A percentile compares a stretch with the other conserved stretches of the same genome.
Conservation (phyloP, 108 stramenopile species). For the Cyclotella cryptica region DNA sequence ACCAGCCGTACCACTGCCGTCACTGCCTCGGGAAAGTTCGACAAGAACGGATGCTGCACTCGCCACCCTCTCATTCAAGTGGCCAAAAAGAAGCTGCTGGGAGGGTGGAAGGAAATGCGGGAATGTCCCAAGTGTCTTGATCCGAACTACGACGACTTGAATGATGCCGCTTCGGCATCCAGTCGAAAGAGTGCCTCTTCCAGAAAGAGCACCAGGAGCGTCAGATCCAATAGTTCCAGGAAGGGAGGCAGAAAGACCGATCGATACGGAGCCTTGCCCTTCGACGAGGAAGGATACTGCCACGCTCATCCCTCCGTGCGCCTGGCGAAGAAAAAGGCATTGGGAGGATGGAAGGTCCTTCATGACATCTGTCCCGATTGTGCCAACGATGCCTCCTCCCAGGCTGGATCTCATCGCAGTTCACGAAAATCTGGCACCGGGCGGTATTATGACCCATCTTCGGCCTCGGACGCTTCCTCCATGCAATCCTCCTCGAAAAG, state of each 20-base stretch:
- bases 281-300: constrained; percentile 54
- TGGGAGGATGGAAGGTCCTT: constrained; percentile 56
- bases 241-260: constrained; percentile 46
- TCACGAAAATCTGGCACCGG: constrained; percentile 39
- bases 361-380: constrained; percentile 56
- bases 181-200: constrained; percentile 6
- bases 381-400: constrained; percentile 37
- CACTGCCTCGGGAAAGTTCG: constrained; percentile 34
- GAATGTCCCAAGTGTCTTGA: constrained; percentile 51
- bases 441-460: constrained; percentile 31
- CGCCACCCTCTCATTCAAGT: constrained; percentile 43
- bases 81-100: constrained; percentile 52
- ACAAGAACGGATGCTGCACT: constrained; percentile 58
- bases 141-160: constrained; percentile 47
- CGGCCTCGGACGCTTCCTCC: constrained; percentile 28
- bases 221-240: constrained; percentile 22
- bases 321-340: constrained; percentile 54
- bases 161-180: constrained; percentile 26
- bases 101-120: constrained; percentile 53
- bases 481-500: constrained; percentile 13
- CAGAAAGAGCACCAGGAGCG: constrained; percentile 25
- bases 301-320: constrained; percentile 48
- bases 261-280: constrained; percentile 46
- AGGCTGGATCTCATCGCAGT: constrained; percentile 24
- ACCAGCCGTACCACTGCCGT: constrained; percentile 37